Percentiles rank a stretch among this genome's conserved stretches.
These are phyloP conservation scores for Salicornia ramosissima DNA, from an alignment of 148 eudicot genomes.

Conservation along the genomic window DNA sequence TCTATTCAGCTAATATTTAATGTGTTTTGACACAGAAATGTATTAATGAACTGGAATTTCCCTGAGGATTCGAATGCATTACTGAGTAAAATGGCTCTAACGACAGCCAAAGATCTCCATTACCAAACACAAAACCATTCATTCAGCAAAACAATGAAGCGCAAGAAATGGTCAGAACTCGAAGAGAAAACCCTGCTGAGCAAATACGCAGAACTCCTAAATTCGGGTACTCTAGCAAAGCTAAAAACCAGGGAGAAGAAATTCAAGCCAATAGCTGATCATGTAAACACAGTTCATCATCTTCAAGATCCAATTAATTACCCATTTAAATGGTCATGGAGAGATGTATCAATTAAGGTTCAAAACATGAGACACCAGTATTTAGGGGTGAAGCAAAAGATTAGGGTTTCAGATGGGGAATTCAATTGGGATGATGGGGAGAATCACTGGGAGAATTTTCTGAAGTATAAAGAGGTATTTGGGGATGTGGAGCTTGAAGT, in stretches of 20 bases:
- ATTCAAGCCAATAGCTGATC: slow-evolving; percentile 88
- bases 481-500: slow-evolving; percentile 72
- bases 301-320: slow-evolving; percentile 47
- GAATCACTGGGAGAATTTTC: slow-evolving; percentile 81
- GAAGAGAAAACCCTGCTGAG: slow-evolving; percentile 65
- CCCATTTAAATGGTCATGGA: slow-evolving; percentile 91
- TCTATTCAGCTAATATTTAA: too few relatives aligned
- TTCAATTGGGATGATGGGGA: slow-evolving; percentile 77
- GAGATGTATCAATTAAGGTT: slow-evolving; percentile 84
- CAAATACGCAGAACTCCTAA: slow-evolving; percentile 55
- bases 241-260: slow-evolving; percentile 82
- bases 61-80: too few relatives aligned
- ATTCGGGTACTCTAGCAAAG: slow-evolving; percentile 58
- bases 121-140: background rate
- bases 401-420: slow-evolving; percentile 39
- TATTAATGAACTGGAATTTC: too few relatives aligned
- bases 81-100: too few relatives aligned
- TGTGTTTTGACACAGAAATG: too few relatives aligned
- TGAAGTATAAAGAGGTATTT: slow-evolving; percentile 70
- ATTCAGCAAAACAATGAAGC: slow-evolving; percentile 46
- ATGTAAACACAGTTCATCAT: slow-evolving; percentile 65
- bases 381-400: slow-evolving; percentile 82
- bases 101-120: too few relatives aligned
- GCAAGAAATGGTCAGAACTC: slow-evolving; percentile 84
- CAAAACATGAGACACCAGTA: slow-evolving; percentile 97